Base-by-base conservation (phyloP, 345 rosid species). In the Brassica juncea region DNA sequence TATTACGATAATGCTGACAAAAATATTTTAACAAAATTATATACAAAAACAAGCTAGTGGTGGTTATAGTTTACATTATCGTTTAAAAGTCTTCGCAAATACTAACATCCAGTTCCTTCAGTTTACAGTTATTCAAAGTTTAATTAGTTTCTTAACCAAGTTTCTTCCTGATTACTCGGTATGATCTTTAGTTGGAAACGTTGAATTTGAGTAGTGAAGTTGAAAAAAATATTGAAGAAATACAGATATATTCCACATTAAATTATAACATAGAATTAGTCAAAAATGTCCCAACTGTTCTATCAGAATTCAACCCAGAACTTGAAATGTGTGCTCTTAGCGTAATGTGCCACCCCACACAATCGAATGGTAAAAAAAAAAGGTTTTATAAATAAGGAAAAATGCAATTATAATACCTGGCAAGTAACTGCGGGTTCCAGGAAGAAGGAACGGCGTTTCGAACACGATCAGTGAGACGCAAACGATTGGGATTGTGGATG, bases 351-450 rank as follows among this genome's bases (percentile, higher is more conserved):
- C 31, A 28, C 31, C 0, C 32, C 31, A 28, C 72, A 4, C 25
- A 11, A n/a, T 32, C 12, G 6, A 32, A 25, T 25, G 14, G 7
- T 14, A 31, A 3, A 7, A 2, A 5, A 0, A 27, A 60, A 12
- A 1, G 0, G 12, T 58, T 58, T 19, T 9, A 1, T 8, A 21
- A 6, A 52, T 5, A 0, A 3, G 37, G 11, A 2, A 37, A 30
- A 14, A 39, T 6, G 27, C 3, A 62, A 64, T 61, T 12, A 28
- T 21, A 37, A 39, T 23, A 71, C 98, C 98, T 91, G 47, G 99
- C 92, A 0, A 95, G 82, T 28, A 86, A 92, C 4, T 23, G 63
- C 15, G 99, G 99, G 77, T 92, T 92, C 99, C 97, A 95, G 0
- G 84, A 75, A 6, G 97, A 84, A 1, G 98, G 99, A 67, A 95